Base-by-base conservation (phyloP, 805 yeast species). In the Teunomyces stri region DNA sequence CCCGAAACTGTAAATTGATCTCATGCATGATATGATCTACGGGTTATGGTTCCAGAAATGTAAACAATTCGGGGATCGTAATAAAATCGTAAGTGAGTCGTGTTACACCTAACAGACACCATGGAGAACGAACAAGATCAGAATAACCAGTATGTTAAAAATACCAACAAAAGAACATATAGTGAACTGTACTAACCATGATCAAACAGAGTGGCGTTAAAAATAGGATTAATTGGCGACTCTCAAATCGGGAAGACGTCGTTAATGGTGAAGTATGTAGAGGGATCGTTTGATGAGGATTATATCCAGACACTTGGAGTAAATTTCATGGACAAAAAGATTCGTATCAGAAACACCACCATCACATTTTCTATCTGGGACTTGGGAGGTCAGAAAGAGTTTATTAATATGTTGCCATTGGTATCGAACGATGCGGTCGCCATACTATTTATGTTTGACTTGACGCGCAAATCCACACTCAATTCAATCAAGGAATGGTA, bases 221-320 rank as follows among this genome's bases (percentile, higher is more conserved):
- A 92, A 59, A 90, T 92, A 15, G 98, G 97, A 2, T 79, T 92
- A 41, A 81, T 92, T 43, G 99, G 99, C 5, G 98, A 92, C 66
- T 95, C 96, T 2, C 95, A 89, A 60, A 90, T 91, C 5, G 99
- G 99, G 4, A 92, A 92, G 61, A 92, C 99, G 0, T 89, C 97
- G 5, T 69, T 92, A 49, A 91, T 92, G 98, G 96, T 91, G 20
- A 90, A 92, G 62, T 92, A 91, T 62, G 97, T 92, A n/a, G 97
- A 92, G 61, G 95, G 95, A 46, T 81, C 87, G 29, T 92, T 87
- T 64, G 96, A 90, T 61, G 94, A 89, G 59, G 89, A 85, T 51
- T 92, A 92, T 62, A 89, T 91, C 43, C 97, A 90, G 65, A 92
- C 99, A 0, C 71, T 89, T 44, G 99, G 99, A 5, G 97, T 94